Percentiles rank a stretch among this genome's conserved stretches.
phyloP scores from a whole-genome alignment of 139 green algal genomes.

The Asterochloris sp. region DNA sequence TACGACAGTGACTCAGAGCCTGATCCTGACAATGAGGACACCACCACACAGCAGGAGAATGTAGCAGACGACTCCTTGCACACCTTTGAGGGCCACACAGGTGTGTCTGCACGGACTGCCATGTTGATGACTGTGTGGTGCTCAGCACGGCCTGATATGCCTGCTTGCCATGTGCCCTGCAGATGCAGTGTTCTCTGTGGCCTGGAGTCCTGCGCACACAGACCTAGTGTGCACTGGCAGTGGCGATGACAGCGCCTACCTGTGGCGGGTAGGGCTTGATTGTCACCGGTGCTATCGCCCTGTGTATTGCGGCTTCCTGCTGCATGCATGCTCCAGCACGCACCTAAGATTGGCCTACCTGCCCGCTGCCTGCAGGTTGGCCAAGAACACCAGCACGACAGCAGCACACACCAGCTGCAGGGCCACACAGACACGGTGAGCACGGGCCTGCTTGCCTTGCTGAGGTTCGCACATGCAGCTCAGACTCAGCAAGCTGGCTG shows the following conservation, averaged over 20 bases:
- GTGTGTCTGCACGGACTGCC: neutral
- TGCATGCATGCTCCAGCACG: too few species aligned
- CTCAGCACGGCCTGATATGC: neutral
- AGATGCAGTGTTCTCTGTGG: constrained; percentile 73
- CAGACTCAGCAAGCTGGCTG: neutral
- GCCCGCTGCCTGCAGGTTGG: constrained; percentile 11
- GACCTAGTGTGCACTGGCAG: constrained; percentile 75
- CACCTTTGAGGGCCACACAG: constrained; percentile 58
- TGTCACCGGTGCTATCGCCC: too few species aligned
- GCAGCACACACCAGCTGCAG: constrained; percentile 53
- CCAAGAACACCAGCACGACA: constrained; percentile 58
- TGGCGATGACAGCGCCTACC: constrained; percentile 69
- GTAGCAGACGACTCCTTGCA: constrained; percentile 65
- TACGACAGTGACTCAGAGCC: constrained; percentile 27
- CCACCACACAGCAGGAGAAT: constrained; percentile 15
- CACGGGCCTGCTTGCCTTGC: neutral
- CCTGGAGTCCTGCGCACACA: constrained; percentile 55
- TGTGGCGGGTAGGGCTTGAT: constrained; percentile 51
- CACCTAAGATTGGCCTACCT: neutral
- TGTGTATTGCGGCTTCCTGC: too few species aligned
- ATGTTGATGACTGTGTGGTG: neutral
- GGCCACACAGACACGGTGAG: constrained; percentile 87
- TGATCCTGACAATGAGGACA: constrained; percentile 7
- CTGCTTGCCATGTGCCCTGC: constrained; percentile 1
- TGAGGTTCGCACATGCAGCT: neutral